Evolutionary conservation across 2,329 filamentous ascomycete species (phyloP), one percentile per base, ranked within the genome.

Genomic region (Cordyceps sp.): DNA sequence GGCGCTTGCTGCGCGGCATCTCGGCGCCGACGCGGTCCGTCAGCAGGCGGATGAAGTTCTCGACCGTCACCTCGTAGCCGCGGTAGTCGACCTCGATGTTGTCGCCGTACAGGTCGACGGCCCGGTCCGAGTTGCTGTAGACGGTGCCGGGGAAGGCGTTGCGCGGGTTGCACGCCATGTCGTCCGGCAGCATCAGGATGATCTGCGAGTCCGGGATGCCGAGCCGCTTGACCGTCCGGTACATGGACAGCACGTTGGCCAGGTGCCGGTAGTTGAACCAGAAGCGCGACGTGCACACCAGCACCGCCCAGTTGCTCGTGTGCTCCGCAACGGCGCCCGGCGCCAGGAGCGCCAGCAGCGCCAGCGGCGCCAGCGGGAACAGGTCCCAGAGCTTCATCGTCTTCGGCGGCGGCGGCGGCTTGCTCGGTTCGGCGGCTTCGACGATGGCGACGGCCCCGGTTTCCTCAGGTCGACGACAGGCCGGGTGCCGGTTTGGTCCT

Each of bases 221-320:
- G 24, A 98, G 75, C 10, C 90, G 82, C 62, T 98, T 98, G 40
- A 98, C 90, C 35, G 90, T 98, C 36, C 90, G 83, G 60, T 98
- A 98, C 40, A 98, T 76, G 37, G 88, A 94, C 38, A 98, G 74
- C 14, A 93, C 90, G 60, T 98, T 98, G 55, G 90, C 86, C 32
- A 98, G 78, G 56, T 98, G 90, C 36, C 90, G 81, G 59, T 98
- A 98, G 62, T 98, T 98, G 74, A 98, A 98, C 90, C 90, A 98
- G 67, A 98, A 98, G 33, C 90, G 81, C 33, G 90, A 98, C 6
- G 90, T 98, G 42, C 82, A 90, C 36, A 98, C 90, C n/a, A 98
- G 76, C 39, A 98, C 90, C 9, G 90, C 90, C 90, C 90, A 98
- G 59, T 98, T 98, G 52, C 84, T 94, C 13, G 90, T 98, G 59